Evolutionary conservation across 164 flowering plant genomes (phyloP), one percentile per base, ranked within the genome.

Genomic region (Echeveria elegans): DNA sequence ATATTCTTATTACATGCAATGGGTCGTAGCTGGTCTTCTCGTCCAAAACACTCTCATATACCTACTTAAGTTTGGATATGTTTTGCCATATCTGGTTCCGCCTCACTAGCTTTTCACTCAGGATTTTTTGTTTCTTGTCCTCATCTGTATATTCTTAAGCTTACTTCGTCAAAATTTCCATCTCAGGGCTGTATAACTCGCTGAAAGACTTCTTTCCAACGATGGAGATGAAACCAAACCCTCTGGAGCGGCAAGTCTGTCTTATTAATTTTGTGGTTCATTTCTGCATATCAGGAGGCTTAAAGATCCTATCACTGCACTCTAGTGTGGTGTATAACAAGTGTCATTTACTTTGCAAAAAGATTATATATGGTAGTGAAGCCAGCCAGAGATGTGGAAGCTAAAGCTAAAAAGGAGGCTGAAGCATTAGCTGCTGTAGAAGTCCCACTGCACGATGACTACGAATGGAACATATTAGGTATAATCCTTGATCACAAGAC

Each of bases 381-480:
- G 74, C 98, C 97, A 66, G 88, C 80, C 14, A 81, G 95, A 77
- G 97, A 94, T 77, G 96, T 95, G 37, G 89, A 86, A 63, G 88
- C 86, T 66, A 89, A 80, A 81, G 96, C 93, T 71, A 89, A 88
- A 79, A 78, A 80, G 86, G 95, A 89, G 71, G 86, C 89, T 34
- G 97, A 89, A 76, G 81, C 81, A 71, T 56, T 70, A 67, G 24
- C 68, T 29, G 66, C 32, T 58, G 28, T 53, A 40, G n/a, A n/a
- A n/a, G 28, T 15, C 64, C 87, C 97, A 16, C 72, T 89, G 76
- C 98, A 94, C 75, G 71, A 6, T 65, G 98, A 94, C 66, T 91
- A 94, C 77, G 98, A 90, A 70, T 91, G 98, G 98, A 88, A 84
- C 72, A 94, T 94, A 67, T n/a, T n/a, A 88, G 98, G 98, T 90